phyloP scores from a whole-genome alignment of 805 yeast genomes.

The Candida oleophila region DNA sequence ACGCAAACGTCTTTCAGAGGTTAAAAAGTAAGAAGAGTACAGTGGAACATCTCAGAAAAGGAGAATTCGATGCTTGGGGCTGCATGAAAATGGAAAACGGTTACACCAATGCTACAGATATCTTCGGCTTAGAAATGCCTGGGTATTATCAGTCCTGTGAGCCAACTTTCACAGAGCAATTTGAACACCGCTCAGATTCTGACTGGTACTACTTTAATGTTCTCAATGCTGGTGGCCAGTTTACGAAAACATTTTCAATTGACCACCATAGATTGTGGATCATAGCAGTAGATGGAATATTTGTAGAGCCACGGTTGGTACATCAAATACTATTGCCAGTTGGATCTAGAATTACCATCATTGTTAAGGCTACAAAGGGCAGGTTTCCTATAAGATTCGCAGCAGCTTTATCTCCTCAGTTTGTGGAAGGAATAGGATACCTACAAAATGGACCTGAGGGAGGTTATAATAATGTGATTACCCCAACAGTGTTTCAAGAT shows the following conservation, averaged over 20 bases:
- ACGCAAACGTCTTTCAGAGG: conserved; percentile 10
- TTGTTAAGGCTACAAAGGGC: conserved; percentile 20
- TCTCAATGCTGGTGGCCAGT: conserved; percentile 34
- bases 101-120: conserved; percentile 16
- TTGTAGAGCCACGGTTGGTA: conserved; percentile 21
- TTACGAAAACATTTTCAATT: conserved; percentile 29
- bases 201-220: conserved; percentile 27
- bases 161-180: conserved; percentile 17
- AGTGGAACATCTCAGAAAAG: conserved; percentile 5
- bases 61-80: conserved; percentile 19
- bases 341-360: conserved; percentile 27
- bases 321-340: conserved; percentile 29
- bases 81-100: conserved; percentile 18
- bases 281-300: conserved; percentile 32
- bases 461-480: conserved; percentile 1
- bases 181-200: conserved; percentile 18
- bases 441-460: conserved; percentile 10
- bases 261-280: conserved; percentile 30
- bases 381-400: conserved; percentile 28
- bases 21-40: conserved; percentile 9
- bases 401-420: conserved; percentile 27
- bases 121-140: conserved; percentile 19
- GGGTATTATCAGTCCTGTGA: conserved; percentile 22
- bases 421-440: conserved; percentile 24
- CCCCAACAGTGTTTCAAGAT: conserved; percentile 20